Evolutionary conservation across 2,329 filamentous ascomycete genomes (phyloP).

Genomic region (Metarhizium anisopliae): DNA sequence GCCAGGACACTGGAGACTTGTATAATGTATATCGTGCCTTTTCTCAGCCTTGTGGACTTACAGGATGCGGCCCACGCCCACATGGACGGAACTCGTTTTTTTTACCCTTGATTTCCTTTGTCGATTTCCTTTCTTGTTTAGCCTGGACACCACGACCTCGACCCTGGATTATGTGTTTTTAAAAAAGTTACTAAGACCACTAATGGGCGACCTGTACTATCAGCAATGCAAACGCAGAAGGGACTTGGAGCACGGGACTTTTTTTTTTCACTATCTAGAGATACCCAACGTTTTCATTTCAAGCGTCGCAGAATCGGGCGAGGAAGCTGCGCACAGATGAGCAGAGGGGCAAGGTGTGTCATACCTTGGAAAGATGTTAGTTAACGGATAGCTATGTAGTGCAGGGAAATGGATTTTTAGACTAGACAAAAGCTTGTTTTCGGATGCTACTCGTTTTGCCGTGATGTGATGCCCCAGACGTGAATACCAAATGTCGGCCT

Average conservation of each 20-base stretch:
- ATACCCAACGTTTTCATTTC: constrained; percentile 22
- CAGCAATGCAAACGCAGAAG: constrained; percentile 20
- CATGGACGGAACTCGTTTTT: not conserved
- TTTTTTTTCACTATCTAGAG: constrained; percentile 23
- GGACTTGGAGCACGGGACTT: constrained; percentile 17
- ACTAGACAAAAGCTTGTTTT: not conserved
- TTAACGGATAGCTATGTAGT: not conserved
- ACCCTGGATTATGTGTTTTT: constrained; percentile 14
- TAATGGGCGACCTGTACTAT: constrained; percentile 23
- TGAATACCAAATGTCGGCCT: no score
- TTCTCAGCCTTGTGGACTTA: constrained; percentile 9
- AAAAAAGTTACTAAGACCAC: constrained; percentile 1
- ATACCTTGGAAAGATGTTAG: not conserved
- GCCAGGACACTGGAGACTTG: constrained; percentile 2
- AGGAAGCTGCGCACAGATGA: constrained; percentile 7
- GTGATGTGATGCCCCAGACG: no score
- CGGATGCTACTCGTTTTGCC: no score
- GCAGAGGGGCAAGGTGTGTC: constrained; percentile 4
- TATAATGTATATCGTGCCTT: constrained; percentile 4
- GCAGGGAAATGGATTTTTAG: not conserved
- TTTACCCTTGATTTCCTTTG: not conserved
- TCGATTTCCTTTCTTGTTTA: not conserved
- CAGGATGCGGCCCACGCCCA: constrained; percentile 1
- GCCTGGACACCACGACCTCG: constrained; percentile 3
- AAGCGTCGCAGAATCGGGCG: constrained; percentile 5